Base-by-base conservation (phyloP, 2,329 filamentous ascomycete species). In the Tolypocladium nubicola region DNA sequence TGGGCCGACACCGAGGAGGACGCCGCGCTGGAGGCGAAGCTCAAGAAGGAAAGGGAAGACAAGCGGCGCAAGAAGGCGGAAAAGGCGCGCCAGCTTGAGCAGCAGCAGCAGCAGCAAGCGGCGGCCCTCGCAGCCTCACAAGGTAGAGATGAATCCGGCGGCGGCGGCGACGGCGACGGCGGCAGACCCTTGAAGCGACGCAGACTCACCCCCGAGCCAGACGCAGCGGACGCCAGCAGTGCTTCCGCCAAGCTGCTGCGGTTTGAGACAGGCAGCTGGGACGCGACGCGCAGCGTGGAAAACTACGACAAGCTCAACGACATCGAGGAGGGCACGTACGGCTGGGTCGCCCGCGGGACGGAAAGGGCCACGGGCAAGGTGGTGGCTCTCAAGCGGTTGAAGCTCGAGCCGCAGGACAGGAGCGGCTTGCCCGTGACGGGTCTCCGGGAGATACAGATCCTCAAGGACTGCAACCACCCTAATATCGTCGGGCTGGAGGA, bases 281-380 rank as follows among this genome's bases (percentile, higher is more conserved):
- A 83, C 54, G 78, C 75, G 58, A 88, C 87, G 67, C 81, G 88
- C 59, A 89, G 89, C 68, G 87, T 96, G 33, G 88, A 93, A 67
- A 87, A 90, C 67, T 99, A 92, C 74, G 89, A 97, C 66, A 88
- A 89, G 64, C 79, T 99, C 58, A 99, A 99, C 71, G 89, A 94
- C 69, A 99, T 99, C 66, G 94, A 97, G 72, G 94, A 99, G 75
- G 94, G 94, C 40, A 91, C 91, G 10, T 99, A 99, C 72, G 94
- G 94, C 52, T 93, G 87, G 82, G 94, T 99, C 5, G 92, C 92
- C 56, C 82, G 94, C 58, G 94, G 91, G 14, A 86, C 80, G 60
- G 87, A 95, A 65, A 77, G 81, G 38, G 75, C 78, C 4, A 93
- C 89, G 0, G 88, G 89, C 39, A 82, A 87, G 58, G 81, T 99